A percentile compares a stretch with the other conserved stretches of the same genome.
Evolutionary conservation across 2,329 filamentous ascomycete genomes (phyloP).

Genomic region (Verticillium longisporum): DNA sequence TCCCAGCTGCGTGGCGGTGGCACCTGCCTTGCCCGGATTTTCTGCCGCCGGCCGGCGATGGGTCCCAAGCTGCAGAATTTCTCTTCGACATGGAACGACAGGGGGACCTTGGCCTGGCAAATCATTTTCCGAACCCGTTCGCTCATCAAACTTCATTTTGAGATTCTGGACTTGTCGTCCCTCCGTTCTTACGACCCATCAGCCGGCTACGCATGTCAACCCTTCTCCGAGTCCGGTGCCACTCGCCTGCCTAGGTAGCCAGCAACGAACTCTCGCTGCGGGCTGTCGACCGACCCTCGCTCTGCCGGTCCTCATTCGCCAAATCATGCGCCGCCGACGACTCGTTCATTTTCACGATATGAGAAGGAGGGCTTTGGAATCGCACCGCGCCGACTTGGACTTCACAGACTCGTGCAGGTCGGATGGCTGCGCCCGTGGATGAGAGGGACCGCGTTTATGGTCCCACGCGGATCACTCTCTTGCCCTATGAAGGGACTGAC

Average conservation of each 20-base stretch:
- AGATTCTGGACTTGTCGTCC: not conserved
- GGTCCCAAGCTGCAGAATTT: not conserved
- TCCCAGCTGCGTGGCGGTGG: not conserved
- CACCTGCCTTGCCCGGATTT: not conserved
- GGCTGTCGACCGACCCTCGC: not conserved
- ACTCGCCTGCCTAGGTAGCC: not conserved
- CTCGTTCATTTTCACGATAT: not conserved
- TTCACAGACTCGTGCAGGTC: slow-evolving; percentile 6
- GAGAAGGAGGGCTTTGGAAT: not conserved
- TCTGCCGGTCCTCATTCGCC: not conserved
- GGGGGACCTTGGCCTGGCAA: not conserved
- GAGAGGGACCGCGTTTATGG: slow-evolving; percentile 11
- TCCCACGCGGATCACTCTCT: slow-evolving; percentile 10
- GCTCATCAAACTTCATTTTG: not conserved
- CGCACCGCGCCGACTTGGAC: slow-evolving; percentile 1
- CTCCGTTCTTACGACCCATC: not conserved
- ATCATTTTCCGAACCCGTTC: not conserved
- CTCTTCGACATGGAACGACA: not conserved
- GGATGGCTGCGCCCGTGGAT: slow-evolving; percentile 10
- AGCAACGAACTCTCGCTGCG: not conserved
- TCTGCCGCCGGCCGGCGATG: not conserved
- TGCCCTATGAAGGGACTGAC: slow-evolving; percentile 7
- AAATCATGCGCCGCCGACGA: not conserved
- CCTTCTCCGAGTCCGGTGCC: not conserved
- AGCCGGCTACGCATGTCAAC: not conserved